Evolutionary conservation across 139 green algal genomes (phyloP), one percentile per base, ranked within the genome.

Genomic region (Volvox africanus): DNA sequence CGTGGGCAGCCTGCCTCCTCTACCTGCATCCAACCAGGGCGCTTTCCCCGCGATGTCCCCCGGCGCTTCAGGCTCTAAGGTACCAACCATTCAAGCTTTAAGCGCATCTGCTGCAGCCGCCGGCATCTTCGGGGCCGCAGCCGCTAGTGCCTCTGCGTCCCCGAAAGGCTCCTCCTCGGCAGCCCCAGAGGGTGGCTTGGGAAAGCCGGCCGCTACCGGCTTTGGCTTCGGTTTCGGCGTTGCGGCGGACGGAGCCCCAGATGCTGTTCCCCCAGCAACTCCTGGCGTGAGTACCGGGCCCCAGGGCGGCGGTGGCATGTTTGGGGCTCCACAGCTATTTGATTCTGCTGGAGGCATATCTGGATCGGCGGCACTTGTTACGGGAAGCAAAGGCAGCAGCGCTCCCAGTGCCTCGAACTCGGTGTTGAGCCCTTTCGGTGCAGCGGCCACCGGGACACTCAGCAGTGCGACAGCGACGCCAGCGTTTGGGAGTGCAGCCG

Each of bases 191-290:
- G 73, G 55, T 61, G 50, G 80, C 28, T 61, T 13, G 17, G 32
- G 82, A 35, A 77, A 61, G 30, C 35, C 9, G 13, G 50, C 19
- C 2, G 2, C 28, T 17, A 28, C 16, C 9, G 80, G 80, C 50
- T 86, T 86, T 24, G 61, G 81, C 65, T 88, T 88, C n/a, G 82
- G 82, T 19, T 79, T 88, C 21, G 82, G 82, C 35, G 0, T 79
- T 3, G 21, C 65, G 1, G 2, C 82, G 11, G 33, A 35, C 11
- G 26, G 35, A 26, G 19, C 82, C 16, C 16, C 67, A 6, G 35
- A 33, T 0, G 13, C 67, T 2, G 24, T 13, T 33, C 36, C 78
- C 16, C 36, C 78, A 19, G 78, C 78, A 18, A 44, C 36, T 14
- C 78, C 78, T 1, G 16, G 44, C 44, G 44, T 55, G 44, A 55